phyloP scores from a whole-genome alignment of 495 filamentous ascomycete species.

The Penicillium longicatenatum region DNA sequence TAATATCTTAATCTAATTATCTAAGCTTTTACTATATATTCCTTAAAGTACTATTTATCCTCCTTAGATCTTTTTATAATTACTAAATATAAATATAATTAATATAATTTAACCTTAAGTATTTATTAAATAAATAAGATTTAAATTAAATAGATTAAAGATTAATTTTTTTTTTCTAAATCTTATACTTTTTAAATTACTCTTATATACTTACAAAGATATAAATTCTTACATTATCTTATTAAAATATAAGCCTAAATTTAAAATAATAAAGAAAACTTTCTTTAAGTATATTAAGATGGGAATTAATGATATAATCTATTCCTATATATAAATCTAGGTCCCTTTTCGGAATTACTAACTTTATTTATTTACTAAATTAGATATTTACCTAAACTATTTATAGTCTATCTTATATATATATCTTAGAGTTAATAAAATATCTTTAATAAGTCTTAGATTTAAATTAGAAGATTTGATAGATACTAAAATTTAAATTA shows the following conservation, averaged over 20 bases:
- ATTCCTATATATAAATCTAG: no score
- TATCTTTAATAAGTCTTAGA: no score
- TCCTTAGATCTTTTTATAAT: not conserved
- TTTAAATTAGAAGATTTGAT: no score
- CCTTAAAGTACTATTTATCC: not conserved
- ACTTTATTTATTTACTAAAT: no score
- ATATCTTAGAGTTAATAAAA: no score
- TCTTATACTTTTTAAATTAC: not conserved
- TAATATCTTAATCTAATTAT: no score
- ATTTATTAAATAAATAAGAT: not conserved
- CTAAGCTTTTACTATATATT: no score
- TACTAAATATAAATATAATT: not conserved
- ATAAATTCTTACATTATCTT: not conserved
- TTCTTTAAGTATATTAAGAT: not conserved
- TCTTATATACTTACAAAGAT: not conserved
- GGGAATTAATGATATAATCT: not conserved
- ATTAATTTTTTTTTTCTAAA: not conserved
- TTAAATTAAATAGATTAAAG: not conserved
- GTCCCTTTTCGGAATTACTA: no score
- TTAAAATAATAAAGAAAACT: not conserved
- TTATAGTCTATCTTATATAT: no score
- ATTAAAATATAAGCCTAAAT: not conserved
- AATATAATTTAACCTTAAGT: not conserved
- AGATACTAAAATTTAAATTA: no score
- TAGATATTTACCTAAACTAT: no score